Conservation (phyloP, 2,329 filamentous ascomycete genomes). For the Blastomyces gilchristii region DNA sequence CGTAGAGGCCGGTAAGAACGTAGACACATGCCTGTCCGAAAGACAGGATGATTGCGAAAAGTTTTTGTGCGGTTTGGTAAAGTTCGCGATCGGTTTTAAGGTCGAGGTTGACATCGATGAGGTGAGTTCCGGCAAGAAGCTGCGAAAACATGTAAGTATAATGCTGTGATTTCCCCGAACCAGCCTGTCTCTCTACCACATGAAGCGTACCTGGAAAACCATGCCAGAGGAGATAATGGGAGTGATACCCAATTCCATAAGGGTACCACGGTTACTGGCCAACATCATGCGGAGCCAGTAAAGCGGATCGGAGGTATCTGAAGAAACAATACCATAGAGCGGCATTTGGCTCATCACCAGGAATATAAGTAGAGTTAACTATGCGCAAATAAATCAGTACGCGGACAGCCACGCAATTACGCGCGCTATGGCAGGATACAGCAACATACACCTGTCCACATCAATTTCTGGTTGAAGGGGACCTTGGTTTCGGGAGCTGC, state of each 20-base stretch:
- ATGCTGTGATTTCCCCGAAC: not conserved
- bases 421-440: constrained; percentile 6
- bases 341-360: constrained; percentile 99
- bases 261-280: constrained; percentile 91
- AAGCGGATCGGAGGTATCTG: constrained; percentile 92
- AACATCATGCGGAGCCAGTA: constrained; percentile 99
- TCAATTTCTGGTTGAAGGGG: constrained; percentile 96
- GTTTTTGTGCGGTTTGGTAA: constrained; percentile 99
- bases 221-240: constrained; percentile 99
- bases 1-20: constrained; percentile 96
- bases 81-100: constrained; percentile 99
- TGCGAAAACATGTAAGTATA: constrained; percentile 18
- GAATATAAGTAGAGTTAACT: constrained; percentile 92
- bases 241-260: constrained; percentile 95
- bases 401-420: constrained; percentile 6
- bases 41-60: constrained; percentile 93
- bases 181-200: not conserved
- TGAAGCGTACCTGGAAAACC: constrained; percentile 69
- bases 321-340: constrained; percentile 97
- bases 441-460: constrained; percentile 66
- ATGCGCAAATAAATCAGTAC: constrained; percentile 15
- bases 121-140: constrained; percentile 96
- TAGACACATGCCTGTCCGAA: constrained; percentile 97
- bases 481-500: constrained; percentile 97
- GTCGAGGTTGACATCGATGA: constrained; percentile 99